These are phyloP conservation scores for Ceratonia siliqua DNA, from an alignment of 306 rosid species.

Conservation along the genomic window DNA sequence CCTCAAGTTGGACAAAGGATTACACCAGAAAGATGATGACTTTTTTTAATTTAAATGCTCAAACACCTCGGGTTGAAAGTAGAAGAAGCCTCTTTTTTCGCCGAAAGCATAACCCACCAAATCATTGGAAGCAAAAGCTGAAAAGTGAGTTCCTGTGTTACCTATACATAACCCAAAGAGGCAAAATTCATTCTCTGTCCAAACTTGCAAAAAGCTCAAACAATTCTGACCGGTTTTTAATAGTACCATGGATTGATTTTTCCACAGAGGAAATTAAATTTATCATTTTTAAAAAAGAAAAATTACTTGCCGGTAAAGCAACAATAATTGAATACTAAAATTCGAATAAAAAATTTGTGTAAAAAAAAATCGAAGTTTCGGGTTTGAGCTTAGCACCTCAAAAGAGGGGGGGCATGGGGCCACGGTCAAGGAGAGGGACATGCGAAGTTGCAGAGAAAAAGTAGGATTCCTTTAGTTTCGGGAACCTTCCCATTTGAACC, in stretches of 20 bases:
- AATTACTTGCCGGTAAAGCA: slow-evolving; percentile 53
- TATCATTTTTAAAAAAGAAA: neutral
- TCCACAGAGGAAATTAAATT: neutral
- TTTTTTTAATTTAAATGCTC: neutral
- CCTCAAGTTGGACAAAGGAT: neutral
- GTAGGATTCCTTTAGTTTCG: neutral
- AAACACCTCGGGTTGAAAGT: neutral
- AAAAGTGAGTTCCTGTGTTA: slow-evolving; percentile 26
- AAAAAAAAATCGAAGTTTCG: neutral
- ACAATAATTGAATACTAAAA: slow-evolving; percentile 33
- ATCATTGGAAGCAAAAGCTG: slow-evolving; percentile 27
- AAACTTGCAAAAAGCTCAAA: slow-evolving; percentile 12
- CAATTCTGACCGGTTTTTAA: neutral
- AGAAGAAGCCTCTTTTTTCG: neutral
- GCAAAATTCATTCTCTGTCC: slow-evolving; percentile 7
- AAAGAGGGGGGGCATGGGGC: neutral
- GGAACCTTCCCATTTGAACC: slow-evolving; percentile 38
- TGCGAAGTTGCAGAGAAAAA: slow-evolving; percentile 28
- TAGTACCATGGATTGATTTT: neutral
- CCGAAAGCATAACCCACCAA: slow-evolving; percentile 6
- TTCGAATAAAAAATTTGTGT: neutral
- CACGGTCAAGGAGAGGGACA: neutral
- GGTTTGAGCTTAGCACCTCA: slow-evolving; percentile 27
- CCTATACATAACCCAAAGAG: slow-evolving; percentile 8
- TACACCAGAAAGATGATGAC: neutral